Evolutionary conservation across 139 green algal species (phyloP), one percentile per base, ranked within the genome.

Genomic region (Coelastrella sp.): DNA sequence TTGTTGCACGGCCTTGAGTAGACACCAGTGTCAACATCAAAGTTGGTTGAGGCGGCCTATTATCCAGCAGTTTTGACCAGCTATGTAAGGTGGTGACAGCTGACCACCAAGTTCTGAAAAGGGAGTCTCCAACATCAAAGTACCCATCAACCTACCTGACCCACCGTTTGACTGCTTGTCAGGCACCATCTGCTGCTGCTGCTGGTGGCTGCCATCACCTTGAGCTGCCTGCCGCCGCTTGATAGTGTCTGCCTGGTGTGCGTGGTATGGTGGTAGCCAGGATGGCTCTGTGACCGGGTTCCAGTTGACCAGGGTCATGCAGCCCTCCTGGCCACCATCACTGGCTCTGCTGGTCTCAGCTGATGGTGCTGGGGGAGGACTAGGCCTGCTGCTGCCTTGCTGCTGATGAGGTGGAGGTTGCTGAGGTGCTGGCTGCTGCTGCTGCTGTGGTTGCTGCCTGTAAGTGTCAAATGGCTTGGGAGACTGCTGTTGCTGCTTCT

Each of bases 271-370:
- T 25, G 92, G 92, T 91, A 95, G 61, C 95, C 95, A 97, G 0
- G 93, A 95, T 6, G 95, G 95, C 92, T 97, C 95, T 73, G 94
- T 88, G 85, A 97, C 92, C 0, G 95, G 95, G 82, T 97, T 97
- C 90, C 93, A 96, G 84, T 93, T 56, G 1, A 95, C 74, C n/a
- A 87, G 87, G 6, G 87, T 91, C 78, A 86, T 74, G 24, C 78
- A 91, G 22, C 20, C 58, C 27, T 92, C 60, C 61, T 84, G 79
- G 7, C 22, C 59, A 27, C n/a, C 60, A 57, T 60, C 22, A 60
- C 75, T 11, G 73, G 15, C 59, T 11, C 72, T n/a, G 20, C 35
- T 49, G n/a, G 3, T 58, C 56, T 10, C 82, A 83, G 83, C 89
- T 90, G 89, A 82, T 82, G 74, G 27, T 24, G 85, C 84, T 78